These are phyloP conservation scores for Alternaria panax DNA, from an alignment of 2,329 filamentous ascomycete genomes.

Conservation along the genomic window DNA sequence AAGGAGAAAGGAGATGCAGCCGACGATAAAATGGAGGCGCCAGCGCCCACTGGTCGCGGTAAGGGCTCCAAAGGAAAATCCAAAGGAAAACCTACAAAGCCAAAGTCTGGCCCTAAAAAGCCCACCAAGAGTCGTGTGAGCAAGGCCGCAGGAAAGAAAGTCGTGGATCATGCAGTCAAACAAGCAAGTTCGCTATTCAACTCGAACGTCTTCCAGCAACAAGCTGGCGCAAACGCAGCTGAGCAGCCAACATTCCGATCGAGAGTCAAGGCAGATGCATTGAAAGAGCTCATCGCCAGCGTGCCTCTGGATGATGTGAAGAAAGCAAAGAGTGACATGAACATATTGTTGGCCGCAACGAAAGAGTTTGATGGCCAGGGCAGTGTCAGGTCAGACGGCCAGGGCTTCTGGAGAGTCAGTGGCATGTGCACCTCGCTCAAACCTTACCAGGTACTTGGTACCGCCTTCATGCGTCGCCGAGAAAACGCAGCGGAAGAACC, in stretches of 20 bases:
- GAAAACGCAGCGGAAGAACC: constrained; percentile 54
- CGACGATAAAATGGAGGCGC: constrained; percentile 3
- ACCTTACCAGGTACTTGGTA: constrained; percentile 61
- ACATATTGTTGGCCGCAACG: constrained; percentile 48
- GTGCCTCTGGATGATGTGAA: constrained; percentile 48
- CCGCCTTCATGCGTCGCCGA: constrained; percentile 62
- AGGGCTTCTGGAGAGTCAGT: constrained; percentile 54
- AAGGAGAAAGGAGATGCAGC: constrained; percentile 21
- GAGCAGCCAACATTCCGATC: constrained; percentile 37
- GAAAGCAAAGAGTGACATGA: constrained; percentile 47
- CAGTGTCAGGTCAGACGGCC: constrained; percentile 41
- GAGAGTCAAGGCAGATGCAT: constrained; percentile 40
- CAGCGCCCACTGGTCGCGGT: not conserved
- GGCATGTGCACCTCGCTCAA: constrained; percentile 59
- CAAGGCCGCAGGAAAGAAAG: constrained; percentile 27
- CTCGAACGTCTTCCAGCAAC: constrained; percentile 44
- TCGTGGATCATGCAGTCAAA: constrained; percentile 22
- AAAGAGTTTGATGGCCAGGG: constrained; percentile 53
- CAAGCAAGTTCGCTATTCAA: constrained; percentile 38
- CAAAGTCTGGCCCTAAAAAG: constrained; percentile 7
- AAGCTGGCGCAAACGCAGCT: constrained; percentile 30
- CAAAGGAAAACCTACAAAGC: constrained; percentile 3
- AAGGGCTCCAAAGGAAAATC: constrained; percentile 18
- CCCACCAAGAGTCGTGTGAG: not conserved
- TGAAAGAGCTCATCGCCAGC: constrained; percentile 52